Evolutionary conservation across 257 asterid genomes (phyloP), one percentile per base, ranked within the genome.

Genomic region (Solanum piurae): DNA sequence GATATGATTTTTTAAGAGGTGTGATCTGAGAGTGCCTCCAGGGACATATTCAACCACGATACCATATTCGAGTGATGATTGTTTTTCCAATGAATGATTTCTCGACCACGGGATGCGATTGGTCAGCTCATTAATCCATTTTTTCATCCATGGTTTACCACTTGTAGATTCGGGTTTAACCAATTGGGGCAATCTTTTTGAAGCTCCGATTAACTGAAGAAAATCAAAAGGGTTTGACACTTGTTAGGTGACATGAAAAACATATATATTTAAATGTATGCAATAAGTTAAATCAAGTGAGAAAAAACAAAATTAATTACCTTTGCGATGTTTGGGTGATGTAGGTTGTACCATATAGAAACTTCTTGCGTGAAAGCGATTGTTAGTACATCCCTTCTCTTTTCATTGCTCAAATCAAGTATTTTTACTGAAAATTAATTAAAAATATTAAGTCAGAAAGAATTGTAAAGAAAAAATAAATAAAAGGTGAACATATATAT

Each of bases 201-300:
- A 83, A 20, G 90, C 89, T 44, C 88, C 89, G 20, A 86, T 88
- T 79, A 89, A 69, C 85, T 84, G 84, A 34, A 88, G 49, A 85
- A 74, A 38, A 33, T 44, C 12, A 34, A 52, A 55, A 7, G 10
- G 46, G 23, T 55, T 64, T 69, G 52, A 72, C 11, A 42, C 31
- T 42, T 72, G 40, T 42, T 69, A 38, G 42, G 33, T 49, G 68
- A 21, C 12, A 58, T 18, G 10, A 55, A 55, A 55, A 18, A 55
- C n/a, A 55, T 55, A 55, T 20, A 18, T 55, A 16, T 20, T 16
- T 52, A 52, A 52, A 21, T 58, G 25, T 58, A 58, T 20, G n/a
- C 23, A 58, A 23, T 60, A 23, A 23, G 12, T 60, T 60, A 23
- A 60, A 60, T 23, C 13, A 9, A 60, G n/a, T 58, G 66, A 58